A percentile compares a stretch with the other conserved stretches of the same genome.
These are phyloP conservation scores for Planoprotostelium fungivorum DNA, from an alignment of 78 protist genomes.

Conservation along the genomic window DNA sequence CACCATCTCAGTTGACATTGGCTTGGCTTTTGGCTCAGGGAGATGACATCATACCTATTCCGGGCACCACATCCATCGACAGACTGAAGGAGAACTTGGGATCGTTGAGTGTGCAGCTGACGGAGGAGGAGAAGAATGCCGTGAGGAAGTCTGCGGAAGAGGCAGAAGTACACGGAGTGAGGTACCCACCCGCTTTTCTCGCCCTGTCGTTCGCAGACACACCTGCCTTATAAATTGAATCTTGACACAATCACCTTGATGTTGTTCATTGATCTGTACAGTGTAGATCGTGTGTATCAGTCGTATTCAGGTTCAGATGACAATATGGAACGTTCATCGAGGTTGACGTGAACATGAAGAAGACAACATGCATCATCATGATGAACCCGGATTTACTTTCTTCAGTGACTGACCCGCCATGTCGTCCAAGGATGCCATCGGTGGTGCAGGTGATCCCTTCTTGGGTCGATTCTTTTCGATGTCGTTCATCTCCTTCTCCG, in stretches of 20 bases:
- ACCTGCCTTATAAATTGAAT: too few species aligned
- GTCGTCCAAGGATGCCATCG: too few species aligned
- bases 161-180: neutral
- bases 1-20: constrained; percentile 14
- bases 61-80: constrained; percentile 3
- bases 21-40: constrained; percentile 30
- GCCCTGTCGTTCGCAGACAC: neutral
- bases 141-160: neutral
- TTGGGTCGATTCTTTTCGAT: neutral
- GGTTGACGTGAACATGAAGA: too few species aligned
- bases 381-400: too few species aligned
- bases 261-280: too few species aligned
- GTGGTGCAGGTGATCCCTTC: too few species aligned
- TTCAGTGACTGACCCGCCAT: too few species aligned
- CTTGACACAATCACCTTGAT: too few species aligned
- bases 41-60: constrained; percentile 4
- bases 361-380: too few species aligned
- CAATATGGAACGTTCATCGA: too few species aligned
- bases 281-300: too few species aligned
- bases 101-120: neutral
- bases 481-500: constrained; percentile 15
- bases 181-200: neutral
- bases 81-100: neutral
- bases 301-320: too few species aligned
- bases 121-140: neutral